Base-by-base conservation (phyloP, 768 basidiomycete species). In the Suillus clintonianus region DNA sequence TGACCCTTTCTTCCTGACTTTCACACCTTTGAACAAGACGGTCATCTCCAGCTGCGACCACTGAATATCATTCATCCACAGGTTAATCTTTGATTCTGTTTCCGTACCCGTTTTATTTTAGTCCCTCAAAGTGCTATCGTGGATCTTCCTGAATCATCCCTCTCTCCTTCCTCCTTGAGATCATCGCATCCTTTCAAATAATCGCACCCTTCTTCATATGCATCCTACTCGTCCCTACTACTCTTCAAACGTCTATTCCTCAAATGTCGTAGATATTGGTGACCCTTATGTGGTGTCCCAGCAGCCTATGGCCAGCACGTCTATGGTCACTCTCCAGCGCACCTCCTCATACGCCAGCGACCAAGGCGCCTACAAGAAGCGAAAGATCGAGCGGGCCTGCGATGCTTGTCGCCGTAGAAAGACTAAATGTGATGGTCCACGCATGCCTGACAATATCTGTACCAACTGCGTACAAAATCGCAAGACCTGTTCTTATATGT, bases 401-500 rank as follows among this genome's bases (percentile, higher is more conserved):
- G 87, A 89, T 68, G 79, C 77, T 36, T 89, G 87, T 67, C 77
- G 87, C 17, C 78, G 83, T 37, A 80, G 82, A 50, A 88, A 88
- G 73, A 85, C 83, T 45, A 84, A 82, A 68, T 89, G 87, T 68
- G 86, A 88, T 70, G 86, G 87, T 9, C 80, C 85, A 15, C 81
- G 76, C 67, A 83, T 81, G 77, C 70, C 74, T 5, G 77, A 82
- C 62, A 81, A 83, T 61, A 63, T 81, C 24, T 89, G 88, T 69
- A 81, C 88, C 42, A 89, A 86, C 71, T 89, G 88, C 71, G 57
- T 77, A 9, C 81, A 83, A 64, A 72, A 79, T 62, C 75, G 77
- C 64, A 85, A 84, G 65, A 68, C 76, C 4, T 89, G 88, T 63
- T 87, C 87, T 34, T 89, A 89, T 69, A 65, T 87, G 87, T 87